Evolutionary conservation across 345 rosid species (phyloP).

Genomic region (Lagerstroemia speciosa): DNA sequence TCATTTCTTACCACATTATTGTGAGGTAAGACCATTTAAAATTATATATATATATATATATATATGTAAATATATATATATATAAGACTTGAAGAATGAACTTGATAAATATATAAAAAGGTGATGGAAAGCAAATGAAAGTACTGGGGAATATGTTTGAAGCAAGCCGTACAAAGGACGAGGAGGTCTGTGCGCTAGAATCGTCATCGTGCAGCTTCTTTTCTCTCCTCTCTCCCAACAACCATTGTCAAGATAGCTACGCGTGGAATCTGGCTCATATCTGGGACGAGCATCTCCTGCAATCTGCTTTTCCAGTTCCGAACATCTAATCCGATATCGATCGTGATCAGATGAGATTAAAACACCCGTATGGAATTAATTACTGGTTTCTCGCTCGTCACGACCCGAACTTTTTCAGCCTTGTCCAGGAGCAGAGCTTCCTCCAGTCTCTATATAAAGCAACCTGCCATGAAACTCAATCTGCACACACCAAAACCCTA

Average conservation of each 20-base stretch:
- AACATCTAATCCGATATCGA: conserved; percentile 5
- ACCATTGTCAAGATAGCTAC: neutral
- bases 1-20: too few species aligned
- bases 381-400: too few species aligned
- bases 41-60: too few species aligned
- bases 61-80: too few species aligned
- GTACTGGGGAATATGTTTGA: conserved; percentile 1
- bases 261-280: conserved; percentile 13
- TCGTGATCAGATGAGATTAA: too few species aligned
- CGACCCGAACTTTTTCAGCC: too few species aligned
- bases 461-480: neutral
- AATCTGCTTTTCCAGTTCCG: neutral
- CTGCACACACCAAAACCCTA: neutral
- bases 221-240: neutral
- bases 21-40: too few species aligned
- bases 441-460: conserved; percentile 8
- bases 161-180: conserved; percentile 9
- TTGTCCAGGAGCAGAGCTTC: too few species aligned
- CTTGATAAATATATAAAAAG: neutral
- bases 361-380: too few species aligned
- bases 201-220: conserved; percentile 8
- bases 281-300: conserved; percentile 10
- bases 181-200: neutral
- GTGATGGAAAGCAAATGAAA: neutral
- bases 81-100: neutral